Percentiles rank a stretch among this genome's conserved stretches.
These are phyloP conservation scores for Wickerhamomyces chaumierensis DNA, from an alignment of 805 yeast genomes.

Conservation along the genomic window DNA sequence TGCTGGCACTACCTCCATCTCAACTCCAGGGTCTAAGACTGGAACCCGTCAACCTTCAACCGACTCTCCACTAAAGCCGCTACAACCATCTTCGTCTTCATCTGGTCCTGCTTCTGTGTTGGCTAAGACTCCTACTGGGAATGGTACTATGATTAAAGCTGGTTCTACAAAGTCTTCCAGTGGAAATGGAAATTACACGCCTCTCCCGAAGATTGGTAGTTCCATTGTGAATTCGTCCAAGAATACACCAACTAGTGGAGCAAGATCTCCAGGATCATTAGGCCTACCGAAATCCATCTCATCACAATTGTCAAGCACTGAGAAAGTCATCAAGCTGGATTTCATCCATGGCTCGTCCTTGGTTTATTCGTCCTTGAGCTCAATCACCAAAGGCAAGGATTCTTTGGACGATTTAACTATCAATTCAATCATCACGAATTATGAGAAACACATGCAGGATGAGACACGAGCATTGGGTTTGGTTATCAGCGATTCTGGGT, in stretches of 20 bases:
- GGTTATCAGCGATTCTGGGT: slow-evolving; percentile 23
- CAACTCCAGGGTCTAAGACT: too few species aligned
- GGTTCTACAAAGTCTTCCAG: too few species aligned
- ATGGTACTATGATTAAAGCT: too few species aligned
- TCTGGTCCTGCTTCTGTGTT: too few species aligned
- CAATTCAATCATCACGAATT: slow-evolving; percentile 20
- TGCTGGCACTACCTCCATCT: too few species aligned
- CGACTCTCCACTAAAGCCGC: too few species aligned
- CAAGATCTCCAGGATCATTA: not conserved
- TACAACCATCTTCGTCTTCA: too few species aligned
- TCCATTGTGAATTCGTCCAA: too few species aligned
- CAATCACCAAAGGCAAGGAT: slow-evolving; percentile 1
- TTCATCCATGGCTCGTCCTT: slow-evolving; percentile 13
- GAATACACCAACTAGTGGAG: not conserved
- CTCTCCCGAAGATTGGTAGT: too few species aligned
- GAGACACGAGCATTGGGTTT: slow-evolving; percentile 19
- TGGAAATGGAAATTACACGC: too few species aligned
- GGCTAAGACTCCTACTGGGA: too few species aligned
- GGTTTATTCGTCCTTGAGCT: slow-evolving; percentile 4
- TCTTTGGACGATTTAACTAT: slow-evolving; percentile 20
- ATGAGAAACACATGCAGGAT: slow-evolving; percentile 12
- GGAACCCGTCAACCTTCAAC: too few species aligned
- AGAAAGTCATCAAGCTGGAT: slow-evolving; percentile 17
- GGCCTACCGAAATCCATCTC: slow-evolving; percentile 5
- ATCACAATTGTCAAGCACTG: slow-evolving; percentile 4